phyloP scores from a whole-genome alignment of 73 alveolate genomes.

The Effrenium voratum region DNA sequence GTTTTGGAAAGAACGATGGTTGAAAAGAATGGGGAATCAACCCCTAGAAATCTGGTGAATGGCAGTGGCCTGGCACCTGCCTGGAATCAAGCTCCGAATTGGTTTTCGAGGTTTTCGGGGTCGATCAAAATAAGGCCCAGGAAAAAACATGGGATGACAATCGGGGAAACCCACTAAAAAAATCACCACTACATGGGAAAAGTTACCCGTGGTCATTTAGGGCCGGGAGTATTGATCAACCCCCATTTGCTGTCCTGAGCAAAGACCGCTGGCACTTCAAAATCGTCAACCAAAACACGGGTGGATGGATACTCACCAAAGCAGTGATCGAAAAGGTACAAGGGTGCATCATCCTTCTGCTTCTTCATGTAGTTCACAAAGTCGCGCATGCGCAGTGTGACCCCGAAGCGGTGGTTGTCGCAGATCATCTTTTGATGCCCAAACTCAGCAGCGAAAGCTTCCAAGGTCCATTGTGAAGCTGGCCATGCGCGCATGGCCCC shows the following conservation, averaged over 20 bases:
- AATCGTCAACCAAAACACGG: background rate
- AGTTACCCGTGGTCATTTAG: too few relatives aligned
- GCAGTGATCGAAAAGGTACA: slow-evolving; percentile 58
- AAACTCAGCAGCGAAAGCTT: background rate
- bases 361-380: slow-evolving; percentile 4
- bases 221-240: too few relatives aligned
- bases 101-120: too few relatives aligned
- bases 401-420: slow-evolving; percentile 78
- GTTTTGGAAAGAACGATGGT: too few relatives aligned
- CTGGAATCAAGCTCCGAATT: too few relatives aligned
- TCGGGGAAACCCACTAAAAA: too few relatives aligned
- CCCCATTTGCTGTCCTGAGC: background rate
- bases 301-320: slow-evolving; percentile 71
- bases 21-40: too few relatives aligned
- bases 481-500: slow-evolving; percentile 39
- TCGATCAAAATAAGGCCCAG: too few relatives aligned
- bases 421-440: slow-evolving; percentile 71
- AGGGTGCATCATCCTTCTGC: slow-evolving; percentile 63
- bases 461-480: slow-evolving; percentile 9
- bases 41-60: too few relatives aligned
- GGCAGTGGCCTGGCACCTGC: too few relatives aligned
- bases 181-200: too few relatives aligned
- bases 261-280: slow-evolving; percentile 21
- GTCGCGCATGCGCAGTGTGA: slow-evolving; percentile 26
- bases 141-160: too few relatives aligned